These are phyloP conservation scores for Ochromonas danica DNA, from an alignment of 108 stramenopile genomes.

Conservation along the genomic window DNA sequence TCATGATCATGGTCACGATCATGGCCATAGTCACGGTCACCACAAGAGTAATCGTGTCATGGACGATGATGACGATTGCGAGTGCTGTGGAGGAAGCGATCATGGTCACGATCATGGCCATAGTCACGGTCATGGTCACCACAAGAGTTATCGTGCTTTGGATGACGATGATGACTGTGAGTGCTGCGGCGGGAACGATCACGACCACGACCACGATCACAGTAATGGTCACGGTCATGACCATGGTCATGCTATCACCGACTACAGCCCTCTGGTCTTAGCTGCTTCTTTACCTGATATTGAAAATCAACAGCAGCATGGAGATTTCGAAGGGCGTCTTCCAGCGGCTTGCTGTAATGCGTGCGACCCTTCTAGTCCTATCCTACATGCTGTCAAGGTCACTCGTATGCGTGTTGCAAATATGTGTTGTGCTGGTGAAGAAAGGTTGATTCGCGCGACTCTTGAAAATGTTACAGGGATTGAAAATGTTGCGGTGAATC, in stretches of 20 bases:
- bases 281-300: too few relatives aligned
- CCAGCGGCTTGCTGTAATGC: not conserved
- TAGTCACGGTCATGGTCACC: not conserved
- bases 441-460: conserved; percentile 1
- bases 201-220: not conserved
- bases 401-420: conserved; percentile 22
- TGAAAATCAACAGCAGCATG: too few relatives aligned
- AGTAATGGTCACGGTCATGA: not conserved
- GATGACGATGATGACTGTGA: not conserved
- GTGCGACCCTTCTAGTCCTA: not conserved
- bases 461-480: not conserved
- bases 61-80: conserved; percentile 5
- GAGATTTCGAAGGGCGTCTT: not conserved
- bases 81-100: not conserved
- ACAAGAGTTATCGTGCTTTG: not conserved
- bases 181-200: not conserved
- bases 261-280: too few relatives aligned
- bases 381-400: not conserved
- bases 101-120: conserved; percentile 7
- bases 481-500: not conserved
- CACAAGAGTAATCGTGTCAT: not conserved
- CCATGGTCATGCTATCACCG: not conserved
- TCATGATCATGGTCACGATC: too few relatives aligned
- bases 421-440: conserved; percentile 35
- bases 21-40: not conserved